Conservation (phyloP, 306 rosid genomes). For the Arachis hypogaea region DNA sequence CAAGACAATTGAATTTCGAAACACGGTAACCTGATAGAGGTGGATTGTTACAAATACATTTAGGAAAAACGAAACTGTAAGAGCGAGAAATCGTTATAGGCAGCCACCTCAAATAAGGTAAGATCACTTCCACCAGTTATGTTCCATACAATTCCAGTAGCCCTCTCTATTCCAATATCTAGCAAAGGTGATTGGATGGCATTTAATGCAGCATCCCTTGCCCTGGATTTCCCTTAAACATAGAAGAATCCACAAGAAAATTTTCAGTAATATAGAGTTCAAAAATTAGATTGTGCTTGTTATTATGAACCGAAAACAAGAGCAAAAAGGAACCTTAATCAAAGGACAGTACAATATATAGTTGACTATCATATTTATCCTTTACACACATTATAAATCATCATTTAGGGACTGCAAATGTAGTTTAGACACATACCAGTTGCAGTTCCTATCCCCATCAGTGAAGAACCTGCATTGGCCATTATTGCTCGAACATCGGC, state of each 20-base stretch:
- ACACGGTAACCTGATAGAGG: neutral
- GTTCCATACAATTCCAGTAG: constrained; percentile 96
- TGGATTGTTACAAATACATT: neutral
- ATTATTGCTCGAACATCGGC: constrained; percentile 96
- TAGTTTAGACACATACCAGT: constrained; percentile 55
- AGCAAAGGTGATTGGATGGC: constrained; percentile 93
- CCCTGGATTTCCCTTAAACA: constrained; percentile 78
- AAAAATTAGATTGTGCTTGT: constrained; percentile 19
- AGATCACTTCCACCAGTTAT: constrained; percentile 88
- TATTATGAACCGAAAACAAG: neutral
- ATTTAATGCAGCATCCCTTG: constrained; percentile 92
- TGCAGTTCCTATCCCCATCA: constrained; percentile 96
- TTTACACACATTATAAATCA: neutral
- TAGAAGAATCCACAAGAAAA: constrained; percentile 34
- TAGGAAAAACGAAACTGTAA: neutral
- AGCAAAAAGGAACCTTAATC: neutral
- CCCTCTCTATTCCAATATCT: constrained; percentile 95
- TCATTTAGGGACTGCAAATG: constrained; percentile 11
- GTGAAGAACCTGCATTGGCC: constrained; percentile 94
- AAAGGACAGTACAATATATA: neutral
- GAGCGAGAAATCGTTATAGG: constrained; percentile 11
- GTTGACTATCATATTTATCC: neutral
- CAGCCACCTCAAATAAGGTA: constrained; percentile 75
- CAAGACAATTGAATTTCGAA: neutral
- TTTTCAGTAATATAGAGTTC: constrained; percentile 2